Evolutionary conservation across 1,284 basidiomycete species (phyloP), one percentile per base, ranked within the genome.

Genomic region (Irpex lacteus): DNA sequence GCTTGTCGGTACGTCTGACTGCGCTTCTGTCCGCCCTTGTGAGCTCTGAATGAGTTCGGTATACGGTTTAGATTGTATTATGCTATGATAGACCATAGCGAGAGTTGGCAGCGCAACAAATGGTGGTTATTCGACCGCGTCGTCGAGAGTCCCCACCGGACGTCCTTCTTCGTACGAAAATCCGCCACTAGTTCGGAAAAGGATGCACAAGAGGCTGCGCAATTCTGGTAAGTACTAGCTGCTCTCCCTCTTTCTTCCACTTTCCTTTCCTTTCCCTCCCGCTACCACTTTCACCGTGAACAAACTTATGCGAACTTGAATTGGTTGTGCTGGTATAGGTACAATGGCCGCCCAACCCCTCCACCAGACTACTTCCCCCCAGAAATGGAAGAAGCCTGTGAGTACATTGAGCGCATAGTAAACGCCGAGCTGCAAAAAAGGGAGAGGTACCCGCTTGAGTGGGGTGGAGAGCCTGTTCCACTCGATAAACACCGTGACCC

Each of bases 101-200:
- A 75, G 59, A 72, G 75, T 5, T 94, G 93, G 93, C 78, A 84
- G 61, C 78, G 85, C 53, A 94, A 92, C 69, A 90, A 88, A 70
- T 95, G 92, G 93, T 94, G 87, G 86, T 79, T 95, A 8, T 90
- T 91, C 73, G 91, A 94, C 70, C 82, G 88, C 18, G 68, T 92
- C 26, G 94, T 95, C 1, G 90, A 93, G 76, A 91, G 89, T 66
- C 91, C 93, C 1, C 93, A 95, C 76, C 81, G 86, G n/a, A 92
- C 92, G 0, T 85, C 88, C 0, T 94, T 95, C 75, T 95, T 87
- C 73, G 84, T 85, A 15, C 79, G 90, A 44, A 77, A 69, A 11
- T 59, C 66, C 8, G 77, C 80, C 56, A 78, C 80, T 4, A 64
- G 77, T 6, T 6, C 5, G 32, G 78, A 77, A 57, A 73, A 76